Conservation (phyloP, 495 filamentous ascomycete species). For the Neurospora pannonica region DNA sequence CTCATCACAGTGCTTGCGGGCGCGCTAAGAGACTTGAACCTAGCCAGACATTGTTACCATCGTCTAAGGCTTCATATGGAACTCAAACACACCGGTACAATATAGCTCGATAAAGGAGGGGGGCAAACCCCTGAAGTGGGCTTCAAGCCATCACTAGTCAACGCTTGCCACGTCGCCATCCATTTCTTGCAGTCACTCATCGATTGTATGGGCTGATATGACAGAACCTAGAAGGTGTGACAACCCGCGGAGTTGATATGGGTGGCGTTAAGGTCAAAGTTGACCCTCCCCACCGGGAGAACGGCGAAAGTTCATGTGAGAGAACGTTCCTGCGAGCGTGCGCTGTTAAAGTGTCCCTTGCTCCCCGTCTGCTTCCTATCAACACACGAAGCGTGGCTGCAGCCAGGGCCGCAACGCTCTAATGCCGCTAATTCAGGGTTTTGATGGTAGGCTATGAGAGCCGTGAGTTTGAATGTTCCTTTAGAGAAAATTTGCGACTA, state of each 20-base stretch:
- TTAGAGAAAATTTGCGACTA: neutral
- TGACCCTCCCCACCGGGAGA: neutral
- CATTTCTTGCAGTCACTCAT: neutral
- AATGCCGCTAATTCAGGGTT: neutral
- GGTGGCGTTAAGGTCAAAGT: neutral
- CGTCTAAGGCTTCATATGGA: neutral
- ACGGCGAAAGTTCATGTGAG: conserved; percentile 25
- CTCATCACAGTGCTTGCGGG: neutral
- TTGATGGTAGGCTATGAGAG: neutral
- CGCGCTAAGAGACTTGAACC: neutral
- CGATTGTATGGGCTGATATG: neutral
- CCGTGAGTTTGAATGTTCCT: neutral
- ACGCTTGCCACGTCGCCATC: conserved; percentile 20
- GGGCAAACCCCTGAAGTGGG: conserved; percentile 4
- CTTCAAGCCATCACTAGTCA: conserved; percentile 16
- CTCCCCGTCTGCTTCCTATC: conserved; percentile 1
- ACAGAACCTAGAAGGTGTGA: neutral
- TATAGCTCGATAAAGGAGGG: conserved; percentile 6
- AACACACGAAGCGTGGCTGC: conserved; percentile 12
- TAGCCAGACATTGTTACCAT: neutral
- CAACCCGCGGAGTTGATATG: neutral
- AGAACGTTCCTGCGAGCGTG: conserved; percentile 16
- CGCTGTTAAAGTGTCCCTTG: conserved; percentile 1
- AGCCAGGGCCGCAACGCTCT: neutral
- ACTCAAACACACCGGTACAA: conserved; percentile 7